Evolutionary conservation across 1,284 basidiomycete genomes (phyloP).

Genomic region (Inonotus hispidus): DNA sequence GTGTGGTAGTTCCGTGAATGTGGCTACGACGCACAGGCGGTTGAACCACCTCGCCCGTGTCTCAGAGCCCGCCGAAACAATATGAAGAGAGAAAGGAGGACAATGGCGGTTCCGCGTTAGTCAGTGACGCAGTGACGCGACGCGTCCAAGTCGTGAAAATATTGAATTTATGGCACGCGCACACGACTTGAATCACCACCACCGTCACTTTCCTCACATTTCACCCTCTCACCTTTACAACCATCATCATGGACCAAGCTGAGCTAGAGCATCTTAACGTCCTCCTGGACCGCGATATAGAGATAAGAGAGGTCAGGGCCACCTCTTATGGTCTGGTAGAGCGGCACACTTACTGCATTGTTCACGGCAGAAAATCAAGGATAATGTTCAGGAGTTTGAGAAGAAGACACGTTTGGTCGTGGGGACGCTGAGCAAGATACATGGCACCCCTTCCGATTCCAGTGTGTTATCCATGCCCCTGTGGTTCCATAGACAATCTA

Average conservation of each 20-base stretch:
- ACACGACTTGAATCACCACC: background rate
- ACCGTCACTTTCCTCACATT: slow-evolving; percentile 2
- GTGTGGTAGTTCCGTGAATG: background rate
- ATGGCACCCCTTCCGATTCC: slow-evolving; percentile 59
- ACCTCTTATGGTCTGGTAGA: background rate
- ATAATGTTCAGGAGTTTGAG: slow-evolving; percentile 65
- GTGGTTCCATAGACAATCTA: background rate
- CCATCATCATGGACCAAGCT: slow-evolving; percentile 49
- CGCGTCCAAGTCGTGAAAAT: background rate
- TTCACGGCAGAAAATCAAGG: slow-evolving; percentile 63
- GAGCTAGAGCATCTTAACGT: slow-evolving; percentile 49
- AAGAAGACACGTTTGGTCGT: slow-evolving; percentile 63
- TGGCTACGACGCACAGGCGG: background rate
- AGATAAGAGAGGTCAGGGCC: slow-evolving; percentile 43
- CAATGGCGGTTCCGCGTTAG: background rate
- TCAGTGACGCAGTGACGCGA: background rate
- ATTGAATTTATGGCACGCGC: background rate
- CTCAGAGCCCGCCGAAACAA: too few species aligned
- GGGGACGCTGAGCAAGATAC: slow-evolving; percentile 67
- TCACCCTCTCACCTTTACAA: background rate
- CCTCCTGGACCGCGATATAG: slow-evolving; percentile 47
- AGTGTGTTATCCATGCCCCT: slow-evolving; percentile 37
- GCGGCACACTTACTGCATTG: background rate
- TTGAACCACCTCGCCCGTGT: too few species aligned
- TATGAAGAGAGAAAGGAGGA: background rate